Conservation (phyloP, 2,329 filamentous ascomycete species). For the Mariannaea elegans region DNA sequence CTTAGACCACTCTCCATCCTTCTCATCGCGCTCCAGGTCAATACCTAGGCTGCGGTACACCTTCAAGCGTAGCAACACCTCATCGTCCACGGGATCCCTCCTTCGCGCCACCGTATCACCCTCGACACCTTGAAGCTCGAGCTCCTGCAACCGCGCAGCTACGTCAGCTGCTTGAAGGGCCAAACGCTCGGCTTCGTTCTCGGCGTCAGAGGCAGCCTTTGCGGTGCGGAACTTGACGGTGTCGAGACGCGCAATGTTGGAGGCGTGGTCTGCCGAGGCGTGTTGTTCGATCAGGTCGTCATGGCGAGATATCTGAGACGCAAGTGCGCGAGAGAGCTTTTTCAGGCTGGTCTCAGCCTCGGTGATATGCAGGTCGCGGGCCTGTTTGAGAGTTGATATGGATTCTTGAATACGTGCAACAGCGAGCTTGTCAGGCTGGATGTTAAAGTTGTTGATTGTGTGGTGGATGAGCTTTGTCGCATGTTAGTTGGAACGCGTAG, state of each 20-base stretch:
- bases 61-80: conserved; percentile 79
- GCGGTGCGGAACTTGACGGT: conserved; percentile 94
- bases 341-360: conserved; percentile 74
- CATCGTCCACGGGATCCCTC: conserved; percentile 65
- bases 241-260: conserved; percentile 85
- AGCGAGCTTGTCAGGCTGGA: conserved; percentile 84
- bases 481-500: conserved; percentile 17
- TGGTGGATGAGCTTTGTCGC: conserved; percentile 80
- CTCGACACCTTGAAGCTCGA: conserved; percentile 89
- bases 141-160: conserved; percentile 77
- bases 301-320: conserved; percentile 79
- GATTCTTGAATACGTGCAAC: conserved; percentile 86
- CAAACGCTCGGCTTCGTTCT: conserved; percentile 95
- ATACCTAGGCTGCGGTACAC: conserved; percentile 93
- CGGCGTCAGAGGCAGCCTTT: conserved; percentile 88
- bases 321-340: conserved; percentile 78
- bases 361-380: conserved; percentile 79
- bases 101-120: conserved; percentile 56
- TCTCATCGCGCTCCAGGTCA: conserved; percentile 81
- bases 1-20: conserved; percentile 80
- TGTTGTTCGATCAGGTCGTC: conserved; percentile 78
- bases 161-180: conserved; percentile 80
- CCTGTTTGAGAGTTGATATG: conserved; percentile 82
- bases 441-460: conserved; percentile 96
- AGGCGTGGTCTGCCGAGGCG: conserved; percentile 81